Base-by-base conservation (phyloP, 441 rosid genomes). In the Pelargonium myrrhifolium region DNA sequence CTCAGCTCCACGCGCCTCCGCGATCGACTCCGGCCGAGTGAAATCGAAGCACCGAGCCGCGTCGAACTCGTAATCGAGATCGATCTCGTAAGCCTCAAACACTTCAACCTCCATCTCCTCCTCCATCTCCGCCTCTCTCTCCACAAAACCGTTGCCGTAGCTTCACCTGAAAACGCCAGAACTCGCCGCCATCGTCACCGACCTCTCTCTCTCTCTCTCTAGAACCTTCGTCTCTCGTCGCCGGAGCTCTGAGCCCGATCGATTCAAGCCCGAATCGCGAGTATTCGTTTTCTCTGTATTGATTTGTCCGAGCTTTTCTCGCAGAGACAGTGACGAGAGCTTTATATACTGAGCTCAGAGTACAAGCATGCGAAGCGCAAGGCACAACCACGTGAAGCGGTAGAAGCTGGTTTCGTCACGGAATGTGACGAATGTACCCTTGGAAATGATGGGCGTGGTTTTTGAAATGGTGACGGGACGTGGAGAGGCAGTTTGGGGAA, bases 51-150 rank as follows among this genome's bases (percentile, higher is more conserved):
- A 86, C 68, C 82, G 69, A 61, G 90, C 77, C 4, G 98, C 98
- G 43, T 90, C 96, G 60, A 87, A 93, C 86, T 93, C 98, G 80
- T 89, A 93, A 63, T 84, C 89, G n/a, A 86, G 74, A 78, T 93
- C 98, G 67, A 89, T 64, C 67, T 87, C 92, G 47, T 77, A 84
- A 53, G 80, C 94, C 58, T 86, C 89, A 58, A 83, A 87, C 65
- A 83, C 82, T 68, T 73, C 77, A 2, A 39, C 61, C 80, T 82
- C 97, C 69, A 76, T 67, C 68, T 85, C 90, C 78, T 72, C 77
- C 68, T 81, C 84, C 76, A 74, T 78, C 69, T 80, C 90, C 79
- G 68, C 78, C 21, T 75, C 82, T 53, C 70, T 59, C 64, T 28
- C 22, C 70, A 21, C 62, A 56, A 21, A 10, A 14, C 31, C 62